Percentiles rank a stretch among this genome's conserved stretches.
These are phyloP conservation scores for Vitis labrusca DNA, from an alignment of 164 flowering plant genomes.

Conservation along the genomic window DNA sequence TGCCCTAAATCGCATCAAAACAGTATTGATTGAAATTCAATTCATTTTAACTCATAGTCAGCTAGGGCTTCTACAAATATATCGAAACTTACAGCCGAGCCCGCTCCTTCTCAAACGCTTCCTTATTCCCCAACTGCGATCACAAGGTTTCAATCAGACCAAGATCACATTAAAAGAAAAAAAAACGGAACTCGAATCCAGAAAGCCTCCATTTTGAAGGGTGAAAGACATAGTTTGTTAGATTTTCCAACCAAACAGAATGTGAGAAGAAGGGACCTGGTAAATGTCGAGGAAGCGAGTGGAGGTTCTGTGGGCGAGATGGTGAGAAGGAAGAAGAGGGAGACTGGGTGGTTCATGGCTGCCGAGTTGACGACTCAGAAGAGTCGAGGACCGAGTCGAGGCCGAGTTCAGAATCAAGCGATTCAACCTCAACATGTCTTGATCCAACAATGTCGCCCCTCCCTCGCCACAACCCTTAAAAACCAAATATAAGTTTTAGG, in stretches of 20 bases:
- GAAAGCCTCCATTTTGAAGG: no score
- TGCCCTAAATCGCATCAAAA: conserved; percentile 52
- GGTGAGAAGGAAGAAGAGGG: conserved; percentile 22
- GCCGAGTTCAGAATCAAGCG: conserved; percentile 15
- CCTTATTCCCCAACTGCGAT: conserved; percentile 65
- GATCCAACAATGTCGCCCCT: not conserved
- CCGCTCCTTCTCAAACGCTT: conserved; percentile 76
- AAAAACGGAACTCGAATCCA: not conserved
- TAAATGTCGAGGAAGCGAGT: conserved; percentile 78
- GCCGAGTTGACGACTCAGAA: not conserved
- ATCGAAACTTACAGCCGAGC: conserved; percentile 68
- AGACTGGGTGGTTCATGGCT: conserved; percentile 7
- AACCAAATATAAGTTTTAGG: not conserved
- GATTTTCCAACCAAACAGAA: not conserved
- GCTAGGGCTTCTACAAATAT: not conserved
- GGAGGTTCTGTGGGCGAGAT: conserved; percentile 36
- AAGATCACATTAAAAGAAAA: not conserved
- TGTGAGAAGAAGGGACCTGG: conserved; percentile 36
- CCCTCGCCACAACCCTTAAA: not conserved
- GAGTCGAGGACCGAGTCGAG: conserved; percentile 3
- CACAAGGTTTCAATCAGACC: not conserved
- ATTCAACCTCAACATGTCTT: conserved; percentile 29
- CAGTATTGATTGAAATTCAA: not conserved
- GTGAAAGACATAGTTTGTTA: not conserved
- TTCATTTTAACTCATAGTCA: not conserved